These are phyloP conservation scores for Leccinum solheimii DNA, from an alignment of 1,284 basidiomycete genomes.

Conservation along the genomic window DNA sequence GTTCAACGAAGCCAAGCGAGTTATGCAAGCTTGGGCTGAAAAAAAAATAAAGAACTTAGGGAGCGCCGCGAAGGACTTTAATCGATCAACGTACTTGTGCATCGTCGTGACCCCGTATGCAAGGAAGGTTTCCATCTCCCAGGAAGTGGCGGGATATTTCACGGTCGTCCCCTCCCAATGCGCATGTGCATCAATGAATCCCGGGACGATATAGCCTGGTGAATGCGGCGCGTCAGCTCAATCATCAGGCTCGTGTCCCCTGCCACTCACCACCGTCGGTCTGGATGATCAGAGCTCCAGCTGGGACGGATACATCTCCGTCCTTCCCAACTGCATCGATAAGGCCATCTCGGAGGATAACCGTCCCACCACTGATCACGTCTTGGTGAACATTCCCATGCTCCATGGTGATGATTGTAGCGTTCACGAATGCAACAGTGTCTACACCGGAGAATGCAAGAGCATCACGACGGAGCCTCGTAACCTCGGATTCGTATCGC, in stretches of 20 bases:
- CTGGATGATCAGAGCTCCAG: constrained; percentile 52
- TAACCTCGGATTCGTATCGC: constrained; percentile 59
- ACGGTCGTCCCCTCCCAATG: constrained; percentile 61
- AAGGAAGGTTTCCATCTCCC: constrained; percentile 73
- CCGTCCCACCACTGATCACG: constrained; percentile 49
- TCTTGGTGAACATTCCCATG: constrained; percentile 39
- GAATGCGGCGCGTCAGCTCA: constrained; percentile 4
- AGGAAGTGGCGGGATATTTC: constrained; percentile 60
- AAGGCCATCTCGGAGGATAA: constrained; percentile 55
- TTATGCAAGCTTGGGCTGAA: constrained; percentile 62
- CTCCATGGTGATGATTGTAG: constrained; percentile 67
- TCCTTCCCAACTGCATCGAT: constrained; percentile 51
- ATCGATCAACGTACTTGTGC: constrained; percentile 56
- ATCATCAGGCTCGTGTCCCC: background rate
- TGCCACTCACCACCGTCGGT: constrained; percentile 55
- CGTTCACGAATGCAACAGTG: constrained; percentile 60
- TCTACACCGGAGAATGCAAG: constrained; percentile 38
- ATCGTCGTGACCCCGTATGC: constrained; percentile 76
- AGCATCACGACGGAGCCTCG: constrained; percentile 56
- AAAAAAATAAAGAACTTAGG: background rate
- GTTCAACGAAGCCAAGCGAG: constrained; percentile 60
- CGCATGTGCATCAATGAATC: constrained; percentile 74
- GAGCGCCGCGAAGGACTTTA: background rate
- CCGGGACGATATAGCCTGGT: constrained; percentile 64
- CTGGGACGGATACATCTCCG: constrained; percentile 38